Base-by-base conservation (phyloP, 2,329 filamentous ascomycete species). In the Acrocalymma vagum region DNA sequence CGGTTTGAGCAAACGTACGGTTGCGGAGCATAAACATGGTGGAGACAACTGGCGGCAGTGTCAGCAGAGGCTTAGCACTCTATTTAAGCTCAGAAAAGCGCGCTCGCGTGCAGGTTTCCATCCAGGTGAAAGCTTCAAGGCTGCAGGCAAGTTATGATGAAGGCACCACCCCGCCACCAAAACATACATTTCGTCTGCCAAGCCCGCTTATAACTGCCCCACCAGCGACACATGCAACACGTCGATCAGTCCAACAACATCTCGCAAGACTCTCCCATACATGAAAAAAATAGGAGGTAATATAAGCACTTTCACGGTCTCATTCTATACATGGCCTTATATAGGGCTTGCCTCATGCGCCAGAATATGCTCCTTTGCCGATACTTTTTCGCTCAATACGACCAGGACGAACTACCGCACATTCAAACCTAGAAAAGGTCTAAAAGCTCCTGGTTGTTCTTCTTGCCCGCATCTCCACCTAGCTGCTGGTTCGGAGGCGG, bases 401-500 rank as follows among this genome's bases (percentile, higher is more conserved):
- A 23, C 37, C 22, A 28, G 26, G 29, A 16, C 13, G 10, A 16
- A 28, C 22, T 13, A 26, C 22, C 26, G 20, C 25, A 15, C 16
- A 38, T 17, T 36, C 30, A 20, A 25, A 16, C 24, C 58, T 72
- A 82, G 59, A 83, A 80, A 58, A 82, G 63, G 38, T 79, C 79
- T 45, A 83, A 52, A 28, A 82, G 70, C 57, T 83, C 79, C 50
- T 82, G 77, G 43, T 80, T 82, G 38, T 69, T 76, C 69, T 78
- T 78, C 65, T 77, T 77, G 67, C 82, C 80, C 29, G 74, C 67
- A 48, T 75, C 74, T 50, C 65, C 64, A 29, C 70, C 72, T 51
- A 84, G 65, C 60, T 87, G 81, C 65, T 83, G 80, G 9, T 77
- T 75, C 4, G 86, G 77, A 11, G 87, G 85, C 21, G 87, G 79